These are phyloP conservation scores for Arctium minus DNA, from an alignment of 129 eudicot genomes.

Conservation along the genomic window DNA sequence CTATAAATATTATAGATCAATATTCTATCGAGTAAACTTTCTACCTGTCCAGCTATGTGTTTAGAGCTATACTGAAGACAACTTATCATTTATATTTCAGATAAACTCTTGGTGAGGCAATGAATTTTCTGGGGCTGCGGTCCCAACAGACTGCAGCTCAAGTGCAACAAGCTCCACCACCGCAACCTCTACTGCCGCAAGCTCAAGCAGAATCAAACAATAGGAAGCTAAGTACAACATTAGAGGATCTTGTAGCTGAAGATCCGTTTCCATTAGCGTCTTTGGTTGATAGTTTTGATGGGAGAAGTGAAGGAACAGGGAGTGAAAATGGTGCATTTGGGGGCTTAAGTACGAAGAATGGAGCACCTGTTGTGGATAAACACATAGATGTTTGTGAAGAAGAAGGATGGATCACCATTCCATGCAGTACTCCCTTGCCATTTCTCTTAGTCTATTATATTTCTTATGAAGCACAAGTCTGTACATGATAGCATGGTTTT, in stretches of 20 bases:
- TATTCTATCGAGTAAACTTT: neutral
- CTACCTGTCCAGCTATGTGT: neutral
- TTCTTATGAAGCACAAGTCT: constrained; percentile 4
- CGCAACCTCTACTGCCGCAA: constrained; percentile 21
- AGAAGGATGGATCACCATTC: constrained; percentile 83
- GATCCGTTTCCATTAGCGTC: constrained; percentile 41
- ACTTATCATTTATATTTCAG: constrained; percentile 21
- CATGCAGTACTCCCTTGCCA: constrained; percentile 47
- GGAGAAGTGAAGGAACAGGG: constrained; percentile 30
- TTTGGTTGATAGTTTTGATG: constrained; percentile 26
- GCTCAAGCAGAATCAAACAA: constrained; percentile 27
- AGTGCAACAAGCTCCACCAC: constrained; percentile 25
- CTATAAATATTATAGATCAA: constrained; percentile 3
- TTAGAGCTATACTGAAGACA: constrained; percentile 9
- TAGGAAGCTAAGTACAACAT: constrained; percentile 38
- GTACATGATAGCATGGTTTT: constrained; percentile 5
- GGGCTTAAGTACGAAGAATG: constrained; percentile 23
- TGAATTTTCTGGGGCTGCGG: constrained; percentile 90
- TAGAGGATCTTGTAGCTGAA: constrained; percentile 68
- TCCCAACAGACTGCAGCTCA: constrained; percentile 60
- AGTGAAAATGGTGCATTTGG: constrained; percentile 34
- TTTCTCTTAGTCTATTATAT: constrained; percentile 4
- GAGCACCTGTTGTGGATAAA: constrained; percentile 37
- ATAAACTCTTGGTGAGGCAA: constrained; percentile 36
- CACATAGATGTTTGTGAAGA: constrained; percentile 75